Conservation (phyloP, 2,329 filamentous ascomycete genomes). For the Pleoardoris graminearum region DNA sequence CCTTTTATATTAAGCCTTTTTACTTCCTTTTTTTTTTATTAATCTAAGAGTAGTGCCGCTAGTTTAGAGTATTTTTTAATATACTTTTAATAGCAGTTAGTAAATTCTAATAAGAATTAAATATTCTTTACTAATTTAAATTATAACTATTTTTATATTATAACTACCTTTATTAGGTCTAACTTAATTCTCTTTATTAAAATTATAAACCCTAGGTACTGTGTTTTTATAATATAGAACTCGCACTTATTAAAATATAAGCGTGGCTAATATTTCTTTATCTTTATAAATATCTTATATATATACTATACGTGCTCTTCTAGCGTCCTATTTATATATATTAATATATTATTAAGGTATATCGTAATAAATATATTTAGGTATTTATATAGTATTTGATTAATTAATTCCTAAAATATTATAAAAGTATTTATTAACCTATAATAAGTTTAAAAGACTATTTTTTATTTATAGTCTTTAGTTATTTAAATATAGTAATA, state of each 20-base stretch:
- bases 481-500: too few relatives aligned
- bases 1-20: too few relatives aligned
- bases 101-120: background rate
- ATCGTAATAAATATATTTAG: background rate
- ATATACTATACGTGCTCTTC: background rate
- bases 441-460: background rate
- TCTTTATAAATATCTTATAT: background rate
- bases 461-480: background rate
- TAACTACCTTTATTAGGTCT: background rate
- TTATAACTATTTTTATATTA: background rate
- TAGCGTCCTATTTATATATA: background rate
- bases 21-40: background rate
- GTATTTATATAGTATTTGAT: background rate
- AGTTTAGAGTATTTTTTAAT: background rate
- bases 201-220: background rate
- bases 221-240: background rate
- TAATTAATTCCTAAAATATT: background rate
- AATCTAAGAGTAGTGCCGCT: background rate
- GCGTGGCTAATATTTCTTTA: background rate
- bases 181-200: background rate
- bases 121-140: background rate
- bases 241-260: background rate
- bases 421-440: background rate
- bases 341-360: background rate
- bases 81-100: background rate